Percentiles rank a stretch among this genome's conserved stretches.
Evolutionary conservation across 257 asterid genomes (phyloP).

Genomic region (Leonotis leonurus): DNA sequence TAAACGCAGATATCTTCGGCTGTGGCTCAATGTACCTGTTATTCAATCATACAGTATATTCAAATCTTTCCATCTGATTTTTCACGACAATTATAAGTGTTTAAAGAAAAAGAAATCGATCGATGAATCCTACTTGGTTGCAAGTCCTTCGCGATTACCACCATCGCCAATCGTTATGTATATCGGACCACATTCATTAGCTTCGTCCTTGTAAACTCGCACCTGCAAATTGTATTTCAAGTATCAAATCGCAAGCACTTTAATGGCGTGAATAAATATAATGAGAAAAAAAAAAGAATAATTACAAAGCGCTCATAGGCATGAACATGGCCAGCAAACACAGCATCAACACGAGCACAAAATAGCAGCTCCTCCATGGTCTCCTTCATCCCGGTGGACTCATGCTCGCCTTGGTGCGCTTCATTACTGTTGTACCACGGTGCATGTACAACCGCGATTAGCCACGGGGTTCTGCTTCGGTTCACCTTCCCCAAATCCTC

Average conservation of each 20-base stretch:
- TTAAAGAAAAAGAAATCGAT: neutral
- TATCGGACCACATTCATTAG: conserved; percentile 53
- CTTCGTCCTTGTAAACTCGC: conserved; percentile 50
- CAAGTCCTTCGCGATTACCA: conserved; percentile 88
- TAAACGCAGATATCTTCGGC: conserved; percentile 49
- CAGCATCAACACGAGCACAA: conserved; percentile 51
- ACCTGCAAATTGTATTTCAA: neutral
- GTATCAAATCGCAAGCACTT: too few relatives aligned
- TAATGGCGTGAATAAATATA: too few relatives aligned
- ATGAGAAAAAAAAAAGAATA: too few relatives aligned
- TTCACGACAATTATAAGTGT: neutral
- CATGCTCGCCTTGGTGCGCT: conserved; percentile 76
- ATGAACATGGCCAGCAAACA: conserved; percentile 88
- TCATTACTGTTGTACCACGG: conserved; percentile 83
- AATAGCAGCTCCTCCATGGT: conserved; percentile 64
- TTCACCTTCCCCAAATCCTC: conserved; percentile 44
- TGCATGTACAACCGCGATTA: conserved; percentile 54
- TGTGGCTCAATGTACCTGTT: conserved; percentile 47
- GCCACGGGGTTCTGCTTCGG: conserved; percentile 70
- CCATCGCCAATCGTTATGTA: conserved; percentile 73
- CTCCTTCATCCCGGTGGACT: conserved; percentile 47
- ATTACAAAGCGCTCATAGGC: conserved; percentile 87
- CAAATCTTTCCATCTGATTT: neutral
- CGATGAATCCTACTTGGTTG: conserved; percentile 29
- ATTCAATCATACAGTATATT: neutral